phyloP scores from a whole-genome alignment of 371 early-diverging fungal species.

The Gilbertella persicaria region DNA sequence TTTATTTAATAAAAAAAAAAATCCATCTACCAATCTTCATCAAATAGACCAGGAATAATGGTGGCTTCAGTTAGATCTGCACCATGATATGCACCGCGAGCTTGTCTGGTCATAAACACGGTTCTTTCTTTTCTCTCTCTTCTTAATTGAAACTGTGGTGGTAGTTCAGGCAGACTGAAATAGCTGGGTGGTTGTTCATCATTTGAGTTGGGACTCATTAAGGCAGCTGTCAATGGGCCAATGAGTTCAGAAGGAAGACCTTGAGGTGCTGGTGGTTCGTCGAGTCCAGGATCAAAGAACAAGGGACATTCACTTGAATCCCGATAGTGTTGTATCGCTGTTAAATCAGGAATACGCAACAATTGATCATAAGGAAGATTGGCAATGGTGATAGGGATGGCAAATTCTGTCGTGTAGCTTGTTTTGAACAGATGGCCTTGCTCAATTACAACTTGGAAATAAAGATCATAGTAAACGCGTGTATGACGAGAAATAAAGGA shows the following conservation, averaged over 20 bases:
- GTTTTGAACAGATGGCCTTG: conserved; percentile 38
- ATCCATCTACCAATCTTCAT: conserved; percentile 14
- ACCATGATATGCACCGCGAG: conserved; percentile 16
- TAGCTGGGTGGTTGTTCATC: conserved; percentile 35
- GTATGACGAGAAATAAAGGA: conserved; percentile 46
- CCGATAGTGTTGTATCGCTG: conserved; percentile 27
- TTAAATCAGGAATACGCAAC: conserved; percentile 32
- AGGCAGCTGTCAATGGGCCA: conserved; percentile 24
- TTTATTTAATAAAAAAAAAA: conserved; percentile 1
- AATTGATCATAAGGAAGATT: conserved; percentile 40
- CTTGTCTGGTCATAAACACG: conserved; percentile 24
- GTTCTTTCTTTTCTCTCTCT: conserved; percentile 34
- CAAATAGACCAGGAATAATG: conserved; percentile 30
- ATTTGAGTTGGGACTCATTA: conserved; percentile 19
- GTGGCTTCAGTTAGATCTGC: conserved; percentile 31
- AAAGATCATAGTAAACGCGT: conserved; percentile 42
- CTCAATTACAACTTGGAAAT: conserved; percentile 31
- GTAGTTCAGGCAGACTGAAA: conserved; percentile 33
- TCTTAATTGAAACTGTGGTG: conserved; percentile 31
- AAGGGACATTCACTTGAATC: conserved; percentile 27
- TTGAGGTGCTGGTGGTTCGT: conserved; percentile 32
- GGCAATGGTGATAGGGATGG: conserved; percentile 37
- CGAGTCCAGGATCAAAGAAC: conserved; percentile 35
- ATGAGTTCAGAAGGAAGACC: conserved; percentile 27
- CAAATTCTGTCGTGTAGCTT: conserved; percentile 27